Percentiles rank a stretch among this genome's conserved stretches.
These are phyloP conservation scores for Vararia minispora DNA, from an alignment of 768 basidiomycete genomes.

Conservation along the genomic window DNA sequence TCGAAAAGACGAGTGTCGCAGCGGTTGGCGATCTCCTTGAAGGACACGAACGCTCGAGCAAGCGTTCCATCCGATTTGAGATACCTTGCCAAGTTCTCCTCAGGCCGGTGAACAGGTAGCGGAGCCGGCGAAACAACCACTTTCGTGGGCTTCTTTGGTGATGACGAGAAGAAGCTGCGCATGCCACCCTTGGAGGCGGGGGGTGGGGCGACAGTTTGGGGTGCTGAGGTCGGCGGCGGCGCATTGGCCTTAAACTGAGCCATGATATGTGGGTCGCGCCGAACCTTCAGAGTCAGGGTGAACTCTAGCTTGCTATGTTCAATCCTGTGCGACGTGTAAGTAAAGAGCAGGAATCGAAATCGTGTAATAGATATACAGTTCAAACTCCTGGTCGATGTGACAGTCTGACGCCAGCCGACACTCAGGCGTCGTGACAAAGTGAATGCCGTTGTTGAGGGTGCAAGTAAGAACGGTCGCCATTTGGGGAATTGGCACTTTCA, in stretches of 20 bases:
- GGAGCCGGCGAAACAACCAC: constrained; percentile 26
- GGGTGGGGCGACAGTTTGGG: constrained; percentile 28
- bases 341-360: not conserved
- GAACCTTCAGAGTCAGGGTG: constrained; percentile 79
- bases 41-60: constrained; percentile 78
- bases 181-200: constrained; percentile 51
- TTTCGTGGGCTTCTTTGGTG: constrained; percentile 59
- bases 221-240: constrained; percentile 32
- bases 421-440: constrained; percentile 87
- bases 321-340: constrained; percentile 36
- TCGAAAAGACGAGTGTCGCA: constrained; percentile 84
- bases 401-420: constrained; percentile 45
- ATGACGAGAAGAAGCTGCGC: constrained; percentile 66
- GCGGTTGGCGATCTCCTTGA: constrained; percentile 73
- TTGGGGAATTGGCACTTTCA: constrained; percentile 71
- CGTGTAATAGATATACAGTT: constrained; percentile 52
- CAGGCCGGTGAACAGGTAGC: constrained; percentile 29
- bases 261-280: constrained; percentile 76
- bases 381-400: constrained; percentile 81
- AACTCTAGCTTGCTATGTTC: constrained; percentile 95
- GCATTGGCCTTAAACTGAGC: constrained; percentile 60
- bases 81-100: constrained; percentile 74
- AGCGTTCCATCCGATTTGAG: constrained; percentile 81
- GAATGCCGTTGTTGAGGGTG: constrained; percentile 93
- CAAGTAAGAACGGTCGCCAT: constrained; percentile 68